Evolutionary conservation across 2,329 filamentous ascomycete genomes (phyloP), one percentile per base, ranked within the genome.

Genomic region (Talaromyces sp.): DNA sequence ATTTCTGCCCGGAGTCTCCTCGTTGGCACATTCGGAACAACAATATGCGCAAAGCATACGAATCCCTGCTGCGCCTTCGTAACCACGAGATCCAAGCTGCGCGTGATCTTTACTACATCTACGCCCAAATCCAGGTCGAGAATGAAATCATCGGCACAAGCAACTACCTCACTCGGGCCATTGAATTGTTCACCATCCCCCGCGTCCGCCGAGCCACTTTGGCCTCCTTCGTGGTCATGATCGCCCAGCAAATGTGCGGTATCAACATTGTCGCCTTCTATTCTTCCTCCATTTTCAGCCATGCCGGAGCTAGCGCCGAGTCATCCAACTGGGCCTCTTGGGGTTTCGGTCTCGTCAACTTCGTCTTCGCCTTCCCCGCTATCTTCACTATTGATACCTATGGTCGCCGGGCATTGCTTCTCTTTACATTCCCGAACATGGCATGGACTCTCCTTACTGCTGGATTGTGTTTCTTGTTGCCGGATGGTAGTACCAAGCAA

Each of bases 171-270:
- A 81, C 77, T 21, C 83, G 87, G 15, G 85, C 89, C 63, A 54
- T 76, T 43, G 73, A 79, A 60, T 69, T 83, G 0, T 79, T 80
- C 61, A 79, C 77, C 11, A 75, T 79, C 53, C 77, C 77, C 5
- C 75, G 77, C 17, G 71, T 79, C 57, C 74, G 77, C 39, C 76
- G 77, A 40, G 91, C 91, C 2, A 92, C 86, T 3, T 79, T 89
- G 31, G 90, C 89, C 5, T 88, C 89, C 0, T 89, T 86, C 63
- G 84, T 85, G 1, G 89, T 93, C 63, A 95, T 95, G 90, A 85
- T 89, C 65, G 85, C 84, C 0, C 86, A 89, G 70, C 85, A 89
- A 70, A 85, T 88, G 81, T 88, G 85, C 64, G 82, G 81, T 73
- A 79, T 88, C 70, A 89, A 89, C 68, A 88, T 90, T 58, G 87